Base-by-base conservation (phyloP, 441 rosid genomes). In the Jatropha multifida region DNA sequence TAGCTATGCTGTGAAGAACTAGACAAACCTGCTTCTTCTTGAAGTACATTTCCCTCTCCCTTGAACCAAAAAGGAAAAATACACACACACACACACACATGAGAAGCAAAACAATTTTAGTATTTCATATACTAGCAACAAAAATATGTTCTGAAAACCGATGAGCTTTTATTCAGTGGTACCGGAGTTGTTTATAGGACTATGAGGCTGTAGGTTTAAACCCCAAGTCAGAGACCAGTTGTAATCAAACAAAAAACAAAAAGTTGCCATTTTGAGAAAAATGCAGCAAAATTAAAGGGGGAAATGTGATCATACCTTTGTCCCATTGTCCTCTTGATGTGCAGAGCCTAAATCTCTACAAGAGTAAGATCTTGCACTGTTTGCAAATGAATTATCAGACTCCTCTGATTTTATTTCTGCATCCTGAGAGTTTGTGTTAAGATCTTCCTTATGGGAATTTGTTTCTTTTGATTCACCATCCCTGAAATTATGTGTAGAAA, bases 21-120 rank as follows among this genome's bases (percentile, higher is more conserved):
- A 4, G 74, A 78, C 49, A 81, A 74, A 77, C 80, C 83, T 26
- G 81, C 62, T 65, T 81, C 88, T 68, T 81, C 88, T 88, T 87
- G 72, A 49, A 70, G 54, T 18, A 26, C 55, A 64, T 4, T 64
- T 65, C 23, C 69, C 23, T 5, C 42, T 44, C 60, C 64, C 32
- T 56, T 40, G 49, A 37, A 70, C 23, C 60, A 69, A 8, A 40
- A 18, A 46, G 54, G 13, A 27, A 26, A 48, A 40, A 20, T 44
- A 64, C 17, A 13, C 4, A 32, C 3, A 17, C 32, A 27, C 32
- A 32, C 32, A 32, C 32, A 32, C 0, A 32, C 32, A 32, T 32
- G 4, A n/a, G 5, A 18, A 52, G 6, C 3, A 70, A 17, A 7
- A 12, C 49, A 23, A 56, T 56, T 56, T 56, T 12, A n/a, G 32